Evolutionary conservation across 2,329 filamentous ascomycete species (phyloP), one percentile per base, ranked within the genome.

Genomic region (Ambrosiella xylebori): DNA sequence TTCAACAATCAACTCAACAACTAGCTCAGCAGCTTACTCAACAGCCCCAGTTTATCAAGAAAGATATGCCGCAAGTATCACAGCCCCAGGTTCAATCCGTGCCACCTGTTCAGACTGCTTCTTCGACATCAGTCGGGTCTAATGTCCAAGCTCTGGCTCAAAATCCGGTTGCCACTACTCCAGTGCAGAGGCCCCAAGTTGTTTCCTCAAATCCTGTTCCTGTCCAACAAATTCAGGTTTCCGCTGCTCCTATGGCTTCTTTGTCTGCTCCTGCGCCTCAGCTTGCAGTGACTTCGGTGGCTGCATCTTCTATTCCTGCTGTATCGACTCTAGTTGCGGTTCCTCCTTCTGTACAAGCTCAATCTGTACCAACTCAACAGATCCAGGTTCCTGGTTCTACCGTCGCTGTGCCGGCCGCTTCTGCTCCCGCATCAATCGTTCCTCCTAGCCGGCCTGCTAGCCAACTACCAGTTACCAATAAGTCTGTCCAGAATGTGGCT

Each of bases 1-100:
- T 56, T 6, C 54, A 56, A 40, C 54, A 56, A 13, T 19, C 44
- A 15, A n/a, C 19, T 6, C 54, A 56, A 40, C 54, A 56, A 13
- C 38, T 36, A 15, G 35, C 19, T 27, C 37, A 36, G 19, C 54
- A 49, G 37, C 11, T 44, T 15, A 36, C 12, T n/a, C 47, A 41
- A n/a, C 36, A 54, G 12, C 49, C 12, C 13, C 36, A 54, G 37
- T 3, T 15, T n/a, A 54, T 41, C 2, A 36, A 54, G 15, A 36
- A 54, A 12, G 37, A 54, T 8, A 35, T 39, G 7, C 51, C 12
- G 12, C 52, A 41, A 27, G 37, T 4, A 6, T 35, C 19, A 41
- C 36, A 40, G 41, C 37, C 17, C 15, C 52, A 54, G 52, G 19
- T 35, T 36, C 47, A 51, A 41, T n/a, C 40, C 8, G 13, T 15